phyloP scores from a whole-genome alignment of 495 filamentous ascomycete species.

The Xylaria intraflava region DNA sequence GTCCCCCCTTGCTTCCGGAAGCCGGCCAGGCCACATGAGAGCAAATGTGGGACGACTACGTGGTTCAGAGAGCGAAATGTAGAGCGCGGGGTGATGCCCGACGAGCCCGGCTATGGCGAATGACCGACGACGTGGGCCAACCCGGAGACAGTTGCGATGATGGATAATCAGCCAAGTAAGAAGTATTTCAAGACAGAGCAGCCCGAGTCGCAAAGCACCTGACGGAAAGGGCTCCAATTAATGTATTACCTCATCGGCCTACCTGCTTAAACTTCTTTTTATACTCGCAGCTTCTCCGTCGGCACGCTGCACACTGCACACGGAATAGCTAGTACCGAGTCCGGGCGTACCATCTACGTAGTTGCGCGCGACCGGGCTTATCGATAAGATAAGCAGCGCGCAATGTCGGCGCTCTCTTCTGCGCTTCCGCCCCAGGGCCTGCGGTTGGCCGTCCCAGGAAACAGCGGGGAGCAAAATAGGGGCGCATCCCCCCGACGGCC shows the following conservation, averaged over 20 bases:
- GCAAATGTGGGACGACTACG: conserved; percentile 6
- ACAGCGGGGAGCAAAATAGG: conserved; percentile 10
- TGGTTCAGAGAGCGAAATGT: conserved; percentile 1
- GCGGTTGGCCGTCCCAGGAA: background rate
- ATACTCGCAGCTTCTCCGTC: too few relatives aligned
- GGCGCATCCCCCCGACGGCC: conserved; percentile 24
- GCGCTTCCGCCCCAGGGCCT: background rate
- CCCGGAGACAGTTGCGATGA: background rate
- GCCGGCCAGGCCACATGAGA: background rate
- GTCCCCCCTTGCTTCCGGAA: background rate
- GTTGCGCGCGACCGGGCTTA: too few relatives aligned
- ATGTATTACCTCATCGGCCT: too few relatives aligned
- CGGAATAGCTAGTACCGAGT: too few relatives aligned
- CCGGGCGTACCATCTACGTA: too few relatives aligned
- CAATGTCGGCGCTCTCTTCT: background rate
- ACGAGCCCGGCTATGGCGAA: conserved; percentile 2
- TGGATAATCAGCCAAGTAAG: background rate
- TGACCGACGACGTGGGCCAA: background rate
- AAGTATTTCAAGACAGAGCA: conserved; percentile 1
- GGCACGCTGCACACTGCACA: too few relatives aligned
- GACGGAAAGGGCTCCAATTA: too few relatives aligned
- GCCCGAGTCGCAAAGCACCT: background rate
- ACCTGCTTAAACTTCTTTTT: too few relatives aligned
- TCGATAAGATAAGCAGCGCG: conserved; percentile 9
- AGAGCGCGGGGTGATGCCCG: background rate